Evolutionary conservation across 176 grass and related monocot genomes (phyloP).

Genomic region (Oryza longistaminata): DNA sequence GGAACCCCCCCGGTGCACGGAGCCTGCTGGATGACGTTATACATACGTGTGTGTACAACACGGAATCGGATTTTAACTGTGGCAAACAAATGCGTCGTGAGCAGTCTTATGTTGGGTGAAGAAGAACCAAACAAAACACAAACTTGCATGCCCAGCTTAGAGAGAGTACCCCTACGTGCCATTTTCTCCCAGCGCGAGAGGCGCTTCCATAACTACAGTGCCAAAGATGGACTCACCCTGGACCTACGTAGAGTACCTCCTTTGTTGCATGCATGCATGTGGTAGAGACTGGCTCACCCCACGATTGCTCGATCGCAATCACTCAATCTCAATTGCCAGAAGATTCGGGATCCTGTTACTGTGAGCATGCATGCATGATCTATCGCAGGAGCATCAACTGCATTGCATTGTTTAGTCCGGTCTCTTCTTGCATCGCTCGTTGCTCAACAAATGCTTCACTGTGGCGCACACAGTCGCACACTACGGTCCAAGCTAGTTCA

Average conservation of each 20-base stretch:
- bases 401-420: background rate
- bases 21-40: background rate
- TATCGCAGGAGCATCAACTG: conserved; percentile 2
- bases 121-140: background rate
- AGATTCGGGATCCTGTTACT: conserved; percentile 21
- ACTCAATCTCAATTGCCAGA: background rate
- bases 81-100: background rate
- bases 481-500: conserved; percentile 1
- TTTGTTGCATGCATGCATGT: background rate
- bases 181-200: background rate
- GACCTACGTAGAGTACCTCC: background rate
- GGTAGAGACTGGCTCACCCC: background rate
- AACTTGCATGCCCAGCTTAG: background rate
- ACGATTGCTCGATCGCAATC: background rate
- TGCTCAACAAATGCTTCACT: conserved; percentile 1
- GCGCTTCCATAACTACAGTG: background rate
- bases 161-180: background rate
- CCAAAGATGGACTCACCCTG: background rate
- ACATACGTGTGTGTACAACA: background rate
- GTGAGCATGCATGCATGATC: conserved; percentile 15
- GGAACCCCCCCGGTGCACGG: background rate
- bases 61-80: background rate
- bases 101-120: background rate
- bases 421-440: background rate
- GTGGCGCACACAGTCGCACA: background rate